Base-by-base conservation (phyloP, 208 protist species). In the Leishmania lainsoni region DNA sequence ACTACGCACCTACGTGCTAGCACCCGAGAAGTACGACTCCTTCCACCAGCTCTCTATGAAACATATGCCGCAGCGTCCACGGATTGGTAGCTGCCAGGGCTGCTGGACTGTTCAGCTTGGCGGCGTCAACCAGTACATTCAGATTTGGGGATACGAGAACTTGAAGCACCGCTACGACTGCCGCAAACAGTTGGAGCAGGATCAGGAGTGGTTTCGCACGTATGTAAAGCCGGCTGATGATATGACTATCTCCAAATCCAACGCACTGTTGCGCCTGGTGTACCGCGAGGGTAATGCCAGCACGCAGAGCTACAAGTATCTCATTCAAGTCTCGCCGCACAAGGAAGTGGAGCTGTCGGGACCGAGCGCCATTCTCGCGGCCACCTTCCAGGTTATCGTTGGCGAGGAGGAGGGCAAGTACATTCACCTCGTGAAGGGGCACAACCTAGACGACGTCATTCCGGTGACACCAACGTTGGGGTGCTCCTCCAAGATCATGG, bases 21-120 rank as follows among this genome's bases (percentile, higher is more conserved):
- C 86, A 2, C 91, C 91, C 10, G 77, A 80, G n/a, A 85, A 89
- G 42, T 96, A 94, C 75, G 90, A 92, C 59, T 85, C 75, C 29
- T 93, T 93, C 68, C 72, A 93, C 59, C 69, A 80, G 17, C 73
- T 94, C 22, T 81, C 90, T 22, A 93, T 90, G 85, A 85, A 94
- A 78, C 59, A 83, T n/a, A 89, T 96, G 81, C 76, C 87, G 16
- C 69, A 90, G 39, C 86, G 91, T 51, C 87, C 91, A 22, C 29
- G 78, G 35, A 63, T 89, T 65, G 86, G 90, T 22, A 70, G 56
- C 58, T 94, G 90, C 77, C 82, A 90, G 72, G 94, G 90, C 35
- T 95, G 87, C 84, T 97, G 92, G 92, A 91, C 89, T 9, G 86
- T 88, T 61, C 91, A 97, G 79, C 83, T 96, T 48, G 94, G 94